A percentile compares a stretch with the other conserved stretches of the same genome.
phyloP scores from a whole-genome alignment of 176 grass and related monocot genomes.

The Dactylis glomerata region DNA sequence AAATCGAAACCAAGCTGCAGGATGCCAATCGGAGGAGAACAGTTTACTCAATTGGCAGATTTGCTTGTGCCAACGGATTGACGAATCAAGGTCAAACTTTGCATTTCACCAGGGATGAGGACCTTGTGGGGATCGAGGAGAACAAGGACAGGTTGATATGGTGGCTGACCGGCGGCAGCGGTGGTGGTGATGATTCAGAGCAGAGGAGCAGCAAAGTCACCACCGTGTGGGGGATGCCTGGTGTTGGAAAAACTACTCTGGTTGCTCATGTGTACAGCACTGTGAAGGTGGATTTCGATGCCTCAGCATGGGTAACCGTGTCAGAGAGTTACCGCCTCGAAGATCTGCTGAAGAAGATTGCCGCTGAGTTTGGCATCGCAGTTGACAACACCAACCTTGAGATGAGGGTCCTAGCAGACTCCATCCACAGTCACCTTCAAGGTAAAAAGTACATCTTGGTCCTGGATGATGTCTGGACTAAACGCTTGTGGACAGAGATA shows the following conservation, averaged over 20 bases:
- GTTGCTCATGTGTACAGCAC: neutral
- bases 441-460: conserved; percentile 2
- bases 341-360: neutral
- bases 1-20: neutral
- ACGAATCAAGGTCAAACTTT: neutral
- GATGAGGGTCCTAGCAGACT: neutral
- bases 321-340: neutral
- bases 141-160: neutral
- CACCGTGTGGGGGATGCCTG: conserved; percentile 17
- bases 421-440: neutral
- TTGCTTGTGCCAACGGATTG: accelerated
- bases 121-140: conserved; percentile 17
- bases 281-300: neutral
- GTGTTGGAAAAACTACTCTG: conserved; percentile 27
- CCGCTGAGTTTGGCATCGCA: accelerated
- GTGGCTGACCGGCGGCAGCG: neutral
- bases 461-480: neutral
- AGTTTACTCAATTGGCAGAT: neutral
- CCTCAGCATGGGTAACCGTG: neutral
- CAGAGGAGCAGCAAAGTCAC: neutral
- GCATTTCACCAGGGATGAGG: neutral
- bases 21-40: neutral
- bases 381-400: neutral
- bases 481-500: neutral
- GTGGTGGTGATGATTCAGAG: neutral